Evolutionary conservation across 305 asterid species (phyloP).

Genomic region (Solanum hybrid): DNA sequence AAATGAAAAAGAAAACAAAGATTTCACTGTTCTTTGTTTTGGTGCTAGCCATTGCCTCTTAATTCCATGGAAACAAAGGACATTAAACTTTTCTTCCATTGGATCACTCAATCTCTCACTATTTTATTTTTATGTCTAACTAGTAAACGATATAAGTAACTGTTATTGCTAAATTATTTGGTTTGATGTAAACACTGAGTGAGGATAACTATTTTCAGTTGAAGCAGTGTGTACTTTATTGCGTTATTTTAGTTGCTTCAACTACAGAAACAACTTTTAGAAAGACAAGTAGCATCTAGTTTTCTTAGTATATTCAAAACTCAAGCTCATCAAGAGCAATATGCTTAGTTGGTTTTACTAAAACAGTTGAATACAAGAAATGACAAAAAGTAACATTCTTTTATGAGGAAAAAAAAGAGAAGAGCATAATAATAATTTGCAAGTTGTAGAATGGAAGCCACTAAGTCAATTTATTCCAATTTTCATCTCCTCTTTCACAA

Average conservation of each 20-base stretch:
- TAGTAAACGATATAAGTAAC: neutral
- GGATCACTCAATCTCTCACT: neutral
- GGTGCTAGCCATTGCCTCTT: slow-evolving; percentile 3
- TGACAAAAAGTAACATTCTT: slow-evolving; percentile 22
- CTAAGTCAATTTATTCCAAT: slow-evolving; percentile 35
- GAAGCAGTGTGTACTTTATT: neutral
- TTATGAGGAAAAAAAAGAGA: slow-evolving; percentile 10
- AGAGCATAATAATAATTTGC: slow-evolving; percentile 23
- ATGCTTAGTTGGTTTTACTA: neutral
- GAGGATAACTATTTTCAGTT: neutral
- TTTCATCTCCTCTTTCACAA: slow-evolving; percentile 19
- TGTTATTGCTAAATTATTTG: neutral
- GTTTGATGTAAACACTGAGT: neutral
- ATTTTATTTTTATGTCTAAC: neutral
- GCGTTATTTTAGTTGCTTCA: neutral
- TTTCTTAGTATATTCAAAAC: slow-evolving; percentile 28
- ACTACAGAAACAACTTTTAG: neutral
- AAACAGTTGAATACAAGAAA: slow-evolving; percentile 6
- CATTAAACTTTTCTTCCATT: neutral
- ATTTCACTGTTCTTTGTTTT: neutral
- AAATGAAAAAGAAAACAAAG: neutral
- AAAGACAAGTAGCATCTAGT: slow-evolving; percentile 5
- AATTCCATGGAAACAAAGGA: slow-evolving; percentile 7
- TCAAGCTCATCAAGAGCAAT: slow-evolving; percentile 2
- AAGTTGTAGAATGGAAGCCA: slow-evolving; percentile 36